Conservation (phyloP, 2,329 filamentous ascomycete genomes). For the Colletotrichum sp. region DNA sequence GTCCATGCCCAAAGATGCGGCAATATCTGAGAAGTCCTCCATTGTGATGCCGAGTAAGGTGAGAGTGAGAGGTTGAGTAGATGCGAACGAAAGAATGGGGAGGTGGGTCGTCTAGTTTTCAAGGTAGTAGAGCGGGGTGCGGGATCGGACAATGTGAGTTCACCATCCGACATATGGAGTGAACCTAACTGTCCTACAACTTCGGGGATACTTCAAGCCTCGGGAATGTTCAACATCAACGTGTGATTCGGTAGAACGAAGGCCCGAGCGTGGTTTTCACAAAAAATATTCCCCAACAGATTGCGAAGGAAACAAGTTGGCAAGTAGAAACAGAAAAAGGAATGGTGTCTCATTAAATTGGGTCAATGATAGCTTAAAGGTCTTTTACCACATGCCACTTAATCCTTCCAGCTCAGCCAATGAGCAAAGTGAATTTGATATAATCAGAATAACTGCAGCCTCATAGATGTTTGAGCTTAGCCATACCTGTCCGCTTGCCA, state of each 20-base stretch:
- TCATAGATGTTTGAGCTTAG: neutral
- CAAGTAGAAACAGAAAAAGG: neutral
- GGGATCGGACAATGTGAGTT: neutral
- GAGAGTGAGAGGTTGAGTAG: neutral
- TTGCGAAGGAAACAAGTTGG: neutral
- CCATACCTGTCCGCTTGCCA: neutral
- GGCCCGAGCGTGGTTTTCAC: neutral
- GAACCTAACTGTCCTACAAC: neutral
- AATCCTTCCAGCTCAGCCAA: accelerated
- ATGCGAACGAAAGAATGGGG: neutral
- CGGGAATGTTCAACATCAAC: neutral
- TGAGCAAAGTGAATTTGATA: neutral
- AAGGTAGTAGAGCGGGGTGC: neutral
- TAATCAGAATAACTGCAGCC: neutral
- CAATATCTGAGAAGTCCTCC: neutral
- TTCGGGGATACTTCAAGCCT: neutral
- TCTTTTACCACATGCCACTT: neutral
- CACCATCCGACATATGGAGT: neutral
- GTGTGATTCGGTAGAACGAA: neutral
- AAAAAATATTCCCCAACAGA: neutral
- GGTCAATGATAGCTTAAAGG: neutral
- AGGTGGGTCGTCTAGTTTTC: neutral
- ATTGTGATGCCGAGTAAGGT: neutral
- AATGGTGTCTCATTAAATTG: neutral
- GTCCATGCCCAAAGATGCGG: neutral